Evolutionary conservation across 306 rosid genomes (phyloP), one percentile per base, ranked within the genome.

Genomic region (Lagenaria siceraria): DNA sequence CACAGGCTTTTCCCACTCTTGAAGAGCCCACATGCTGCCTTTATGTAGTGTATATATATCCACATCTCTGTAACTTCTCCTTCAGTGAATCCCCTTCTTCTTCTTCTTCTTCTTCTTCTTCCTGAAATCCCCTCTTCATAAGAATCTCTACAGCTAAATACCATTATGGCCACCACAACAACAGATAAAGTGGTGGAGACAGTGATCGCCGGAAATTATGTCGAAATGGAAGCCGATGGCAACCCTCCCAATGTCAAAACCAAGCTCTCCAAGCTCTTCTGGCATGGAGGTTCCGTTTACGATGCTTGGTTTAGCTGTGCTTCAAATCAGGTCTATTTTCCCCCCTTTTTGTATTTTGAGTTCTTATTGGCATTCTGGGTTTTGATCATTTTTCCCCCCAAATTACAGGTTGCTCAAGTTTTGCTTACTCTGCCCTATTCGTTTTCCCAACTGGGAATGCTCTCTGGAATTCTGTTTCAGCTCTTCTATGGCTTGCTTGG

Each of bases 251-350:
- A 74, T 81, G 73, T 88, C 27, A 92, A 95, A 55, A 78, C 92
- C 21, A 87, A 42, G 84, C 77, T 95, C 31, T 90, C 97, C 55
- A 84, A 76, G 36, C 90, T 95, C 60, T 87, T 95, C 27, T 95
- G 99, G 99, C 93, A 95, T 60, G 99, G 99, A 43, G 99, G 99
- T 42, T 95, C 98, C 36, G 93, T 78, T 66, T 95, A 95, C 83
- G 99, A 95, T 82, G 99, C 99, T 59, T 95, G 99, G 99, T 95
- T 95, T 77, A 95, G 97, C 83, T 95, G 99, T 76, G 97, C 99
- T 73, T 95, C 99, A 61, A 95, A 95, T 84, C 99, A 95, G 97
- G 99, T 92, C 1, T 31, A 12, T 24, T 12, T 31, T 19, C 25
- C 36, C 19, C 27, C 31, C 1, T 21, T 27, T 25, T 43, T n/a